Evolutionary conservation across 2,329 filamentous ascomycete species (phyloP).

Genomic region (Rhinocladiella similis): DNA sequence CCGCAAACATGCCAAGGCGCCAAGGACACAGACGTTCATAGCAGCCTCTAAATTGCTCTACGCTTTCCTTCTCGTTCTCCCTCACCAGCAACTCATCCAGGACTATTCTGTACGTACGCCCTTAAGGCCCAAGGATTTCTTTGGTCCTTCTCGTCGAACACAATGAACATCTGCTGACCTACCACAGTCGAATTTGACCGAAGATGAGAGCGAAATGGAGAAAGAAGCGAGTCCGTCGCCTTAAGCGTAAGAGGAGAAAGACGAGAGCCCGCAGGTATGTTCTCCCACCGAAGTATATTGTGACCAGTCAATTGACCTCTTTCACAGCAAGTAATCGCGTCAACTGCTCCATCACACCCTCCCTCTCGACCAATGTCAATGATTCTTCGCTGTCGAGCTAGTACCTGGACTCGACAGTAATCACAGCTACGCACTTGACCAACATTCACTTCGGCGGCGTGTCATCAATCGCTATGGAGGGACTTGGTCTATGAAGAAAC

Average conservation of each 20-base stretch:
- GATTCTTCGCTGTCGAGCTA: constrained; percentile 20
- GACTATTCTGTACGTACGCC: constrained; percentile 4
- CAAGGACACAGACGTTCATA: constrained; percentile 12
- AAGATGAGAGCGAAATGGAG: constrained; percentile 96
- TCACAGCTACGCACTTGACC: constrained; percentile 9
- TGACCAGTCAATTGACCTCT: constrained; percentile 36
- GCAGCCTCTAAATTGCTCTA: constrained; percentile 3
- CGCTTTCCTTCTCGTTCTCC: constrained; percentile 14
- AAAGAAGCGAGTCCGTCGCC: constrained; percentile 99
- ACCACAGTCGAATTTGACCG: constrained; percentile 18
- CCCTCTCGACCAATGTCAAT: constrained; percentile 33
- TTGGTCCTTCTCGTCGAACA: not conserved
- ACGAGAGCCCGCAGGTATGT: constrained; percentile 95
- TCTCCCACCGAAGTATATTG: not conserved
- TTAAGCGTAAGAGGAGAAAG: constrained; percentile 99
- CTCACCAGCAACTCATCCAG: constrained; percentile 25
- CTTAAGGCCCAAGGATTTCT: too few relatives aligned
- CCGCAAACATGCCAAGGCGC: constrained; percentile 18
- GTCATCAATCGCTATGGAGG: constrained; percentile 20
- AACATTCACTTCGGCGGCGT: constrained; percentile 15
- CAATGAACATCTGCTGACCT: constrained; percentile 9
- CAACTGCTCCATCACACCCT: constrained; percentile 57
- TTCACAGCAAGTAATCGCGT: constrained; percentile 66
- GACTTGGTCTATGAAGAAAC: constrained; percentile 16
- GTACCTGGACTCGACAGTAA: constrained; percentile 7